Base-by-base conservation (phyloP, 2,329 filamentous ascomycete species). In the Ambrosiella beaveri region DNA sequence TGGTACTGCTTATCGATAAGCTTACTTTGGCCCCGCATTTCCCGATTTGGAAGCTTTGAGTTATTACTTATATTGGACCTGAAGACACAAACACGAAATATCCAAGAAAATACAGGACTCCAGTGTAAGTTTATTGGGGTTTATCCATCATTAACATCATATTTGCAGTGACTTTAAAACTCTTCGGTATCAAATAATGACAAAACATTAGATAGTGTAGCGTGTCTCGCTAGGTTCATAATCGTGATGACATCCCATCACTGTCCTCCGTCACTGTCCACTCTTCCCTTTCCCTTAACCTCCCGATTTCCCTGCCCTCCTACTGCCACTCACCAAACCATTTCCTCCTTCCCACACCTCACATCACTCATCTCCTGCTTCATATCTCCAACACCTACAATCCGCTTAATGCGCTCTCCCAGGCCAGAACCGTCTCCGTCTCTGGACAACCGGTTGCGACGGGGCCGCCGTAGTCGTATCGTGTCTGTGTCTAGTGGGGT, bases 401-500 rank as follows among this genome's bases (percentile, higher is more conserved):
- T 19, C 53, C 9, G 39, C 15, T 55, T 55, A 55, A 7, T 44
- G 44, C 17, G 38, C 53, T 3, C 53, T 38, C 17, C 27, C 15
- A 35, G 38, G 37, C 53, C 53, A 55, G 9, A 44, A 45, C 7
- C 37, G 27, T 13, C 56, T 13, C 7, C 56, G 35, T 15, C 45
- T 39, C 9, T 40, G 27, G 9, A 35, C 36, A 8, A 57, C 56
- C 8, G 47, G 56, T 36, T 49, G 41, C 2, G 44, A n/a, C 2
- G 47, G 47, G 8, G 5, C 15, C 37, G 15, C 15, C 4, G 56
- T 49, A 12, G 44, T 40, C 17, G 36, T 27, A 19, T 62, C 62
- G 27, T 51, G 15, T 27, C 35, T 36, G 12, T 19, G 47, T 8
- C 44, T 13, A 2, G n/a, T 8, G 61, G 69, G 67, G 37, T 65